Evolutionary conservation across 345 rosid species (phyloP), one percentile per base, ranked within the genome.

Genomic region (Firmiana major): DNA sequence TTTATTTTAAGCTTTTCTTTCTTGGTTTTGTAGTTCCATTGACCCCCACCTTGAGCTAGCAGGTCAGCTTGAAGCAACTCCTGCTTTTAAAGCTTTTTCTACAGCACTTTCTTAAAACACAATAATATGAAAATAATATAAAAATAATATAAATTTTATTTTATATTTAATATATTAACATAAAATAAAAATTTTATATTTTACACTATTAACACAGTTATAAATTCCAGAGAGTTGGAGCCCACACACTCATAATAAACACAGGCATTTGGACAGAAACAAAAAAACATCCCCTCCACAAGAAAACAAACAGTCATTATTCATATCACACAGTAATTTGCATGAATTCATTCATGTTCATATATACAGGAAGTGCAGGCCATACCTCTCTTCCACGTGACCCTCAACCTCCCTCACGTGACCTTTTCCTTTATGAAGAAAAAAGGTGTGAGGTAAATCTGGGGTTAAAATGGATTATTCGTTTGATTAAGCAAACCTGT

Each of bases 201-300:
- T n/a, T n/a, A n/a, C n/a, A n/a, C n/a, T n/a, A n/a, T n/a, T n/a
- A n/a, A n/a, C n/a, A n/a, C n/a, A n/a, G n/a, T n/a, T n/a, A n/a
- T n/a, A n/a, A n/a, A n/a, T n/a, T n/a, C n/a, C n/a, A n/a, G n/a
- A n/a, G 82, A 80, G 80, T 80, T 75, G 31, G 85, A 83, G 89
- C 87, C 88, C 88, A 81, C 87, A 82, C 80, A 46, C 66, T 59
- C 75, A 65, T 49, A 69, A 64, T 42, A 73, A 57, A 21, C 63
- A 19, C 63, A 58, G 67, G 84, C 79, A 63, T 79, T 84, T 79
- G 82, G 84, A 89, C 85, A 82, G 82, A 75, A 87, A 86, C 87
- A 73, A 84, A 84, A 87, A 79, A 86, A 86, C 87, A 87, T 86
- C 85, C 85, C 72, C 80, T 71, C 68, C 88, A 72, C 76, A 72